A percentile compares a stretch with the other conserved stretches of the same genome.
phyloP scores from a whole-genome alignment of 441 rosid genomes.

The Capsella rubella region DNA sequence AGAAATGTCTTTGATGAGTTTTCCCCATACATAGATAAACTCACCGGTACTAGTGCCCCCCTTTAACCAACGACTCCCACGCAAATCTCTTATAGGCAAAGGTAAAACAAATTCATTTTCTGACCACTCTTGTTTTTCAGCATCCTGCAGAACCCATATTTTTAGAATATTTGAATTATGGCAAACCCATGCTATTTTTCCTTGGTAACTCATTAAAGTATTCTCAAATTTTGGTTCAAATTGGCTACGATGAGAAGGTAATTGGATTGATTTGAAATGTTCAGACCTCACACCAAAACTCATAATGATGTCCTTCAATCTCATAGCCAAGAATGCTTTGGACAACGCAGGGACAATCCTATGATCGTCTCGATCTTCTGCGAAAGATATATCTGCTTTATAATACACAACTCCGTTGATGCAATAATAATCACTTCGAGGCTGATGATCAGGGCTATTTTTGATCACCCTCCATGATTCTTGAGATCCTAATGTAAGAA shows the following conservation, averaged over 20 bases:
- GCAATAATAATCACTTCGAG: neutral
- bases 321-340: neutral
- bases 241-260: neutral
- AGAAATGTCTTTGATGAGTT: neutral
- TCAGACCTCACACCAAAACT: neutral
- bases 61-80: neutral
- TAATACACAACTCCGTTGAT: neutral
- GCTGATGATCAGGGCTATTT: neutral
- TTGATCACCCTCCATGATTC: neutral
- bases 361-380: neutral
- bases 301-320: neutral
- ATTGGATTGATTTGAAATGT: neutral
- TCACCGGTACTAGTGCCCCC: neutral
- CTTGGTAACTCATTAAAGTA: neutral
- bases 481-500: conserved; percentile 5
- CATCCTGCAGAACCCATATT: neutral
- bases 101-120: neutral
- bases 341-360: neutral
- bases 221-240: neutral
- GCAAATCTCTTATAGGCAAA: neutral
- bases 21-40: neutral
- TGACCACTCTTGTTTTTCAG: neutral
- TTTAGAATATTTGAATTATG: neutral
- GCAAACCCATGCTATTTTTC: neutral
- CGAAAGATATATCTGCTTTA: neutral